Evolutionary conservation across 768 basidiomycete genomes (phyloP), one percentile per base, ranked within the genome.

Genomic region (Lentinula lateritia): DNA sequence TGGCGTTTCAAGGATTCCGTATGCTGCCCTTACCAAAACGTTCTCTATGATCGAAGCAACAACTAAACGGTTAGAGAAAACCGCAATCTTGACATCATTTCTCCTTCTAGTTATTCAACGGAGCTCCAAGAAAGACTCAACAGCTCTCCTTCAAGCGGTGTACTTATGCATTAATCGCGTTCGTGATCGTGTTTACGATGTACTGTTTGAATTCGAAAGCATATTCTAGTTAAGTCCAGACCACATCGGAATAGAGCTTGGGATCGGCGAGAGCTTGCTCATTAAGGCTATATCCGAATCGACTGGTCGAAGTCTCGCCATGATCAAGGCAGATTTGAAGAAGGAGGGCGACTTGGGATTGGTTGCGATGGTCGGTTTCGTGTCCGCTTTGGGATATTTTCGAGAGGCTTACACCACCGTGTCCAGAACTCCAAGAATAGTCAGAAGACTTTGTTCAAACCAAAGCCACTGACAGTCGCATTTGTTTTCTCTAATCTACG

Each of bases 111-210:
- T 98, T 35, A 95, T 98, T 59, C 88, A 89, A 70, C 80, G 93
- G 52, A 91, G 94, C 63, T 87, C 86, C 15, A 80, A 86, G 58
- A 88, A 83, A 41, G 91, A 94, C 63, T 79, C 79, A 5, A 80
- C 86, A 23, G 87, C 90, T 6, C 81, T 99, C 36, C 81, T 98
- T 5, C 92, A 95, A 68, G 85, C 88, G 1, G 89, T 99, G 2
- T 99, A 99, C 69, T 81, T 99, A 1, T 98, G 97, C 71, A 98
- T 98, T 70, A 99, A 99, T 70, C 80, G 95, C 63, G 95, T 98
- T 71, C 58, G 86, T 73, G 13, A 41, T 46, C 23, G 15, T 54
- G 12, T 50, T 52, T 35, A 12, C 41, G 50, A 52, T 42, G 59
- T 64, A 34, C 53, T 50, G 59, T 39, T 16, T 50, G n/a, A 8